phyloP scores from a whole-genome alignment of 768 basidiomycete genomes.

The Russula olivacea region DNA sequence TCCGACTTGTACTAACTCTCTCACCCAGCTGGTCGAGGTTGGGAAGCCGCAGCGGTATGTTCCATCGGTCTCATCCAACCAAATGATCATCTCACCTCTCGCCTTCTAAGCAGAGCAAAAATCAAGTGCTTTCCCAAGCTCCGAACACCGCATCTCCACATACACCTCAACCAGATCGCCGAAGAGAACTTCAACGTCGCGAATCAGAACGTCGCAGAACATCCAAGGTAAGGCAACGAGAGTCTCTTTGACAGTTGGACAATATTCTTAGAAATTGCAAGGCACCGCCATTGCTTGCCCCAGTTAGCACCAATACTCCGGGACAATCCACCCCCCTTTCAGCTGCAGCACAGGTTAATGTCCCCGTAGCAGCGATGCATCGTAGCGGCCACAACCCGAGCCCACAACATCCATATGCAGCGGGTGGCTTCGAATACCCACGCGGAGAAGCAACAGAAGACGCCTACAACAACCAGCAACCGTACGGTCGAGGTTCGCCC shows the following conservation, averaged over 20 bases:
- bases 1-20: neutral
- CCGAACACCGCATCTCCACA: constrained; percentile 47
- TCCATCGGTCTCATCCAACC: neutral
- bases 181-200: constrained; percentile 49
- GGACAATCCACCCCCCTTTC: constrained; percentile 68
- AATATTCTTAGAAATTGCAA: constrained; percentile 65
- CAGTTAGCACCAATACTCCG: constrained; percentile 42
- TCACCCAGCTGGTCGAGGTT: constrained; percentile 76
- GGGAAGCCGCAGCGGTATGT: constrained; percentile 79
- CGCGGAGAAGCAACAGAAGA: constrained; percentile 44
- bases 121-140: constrained; percentile 58
- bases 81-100: neutral
- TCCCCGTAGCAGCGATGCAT: constrained; percentile 54
- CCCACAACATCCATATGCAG: constrained; percentile 68
- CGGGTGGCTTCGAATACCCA: constrained; percentile 55
- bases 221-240: constrained; percentile 41
- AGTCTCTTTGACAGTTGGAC: constrained; percentile 71
- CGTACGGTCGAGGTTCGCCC: constrained; percentile 74
- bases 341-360: constrained; percentile 66
- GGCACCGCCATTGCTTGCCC: constrained; percentile 53
- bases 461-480: constrained; percentile 51
- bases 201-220: constrained; percentile 61
- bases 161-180: constrained; percentile 45
- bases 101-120: constrained; percentile 44
- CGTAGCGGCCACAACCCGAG: constrained; percentile 37